Evolutionary conservation across 2,329 filamentous ascomycete genomes (phyloP), one percentile per base, ranked within the genome.

Genomic region (Alternaria atra): DNA sequence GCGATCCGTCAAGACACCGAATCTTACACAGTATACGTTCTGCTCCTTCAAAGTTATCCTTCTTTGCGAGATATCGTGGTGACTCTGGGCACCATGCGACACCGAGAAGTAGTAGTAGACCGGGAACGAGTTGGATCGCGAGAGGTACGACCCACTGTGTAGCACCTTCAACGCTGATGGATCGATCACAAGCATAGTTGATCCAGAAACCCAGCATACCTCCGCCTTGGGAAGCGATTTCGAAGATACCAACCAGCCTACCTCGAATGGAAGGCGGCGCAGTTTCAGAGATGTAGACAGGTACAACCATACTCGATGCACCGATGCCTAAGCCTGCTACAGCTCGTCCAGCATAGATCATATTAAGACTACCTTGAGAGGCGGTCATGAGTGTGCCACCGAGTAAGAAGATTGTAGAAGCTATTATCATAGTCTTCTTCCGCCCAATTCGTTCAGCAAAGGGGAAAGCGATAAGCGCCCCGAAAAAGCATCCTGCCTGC

Each of bases 111-210:
- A 80, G 75, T 6, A 79, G 55, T 0, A 78, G 57, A 23, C 78
- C 81, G 1, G 81, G 81, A 3, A 82, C 67, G 5, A 82, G 72
- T 51, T 83, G 81, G 23, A 83, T 60, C 5, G 80, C 83, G 13
- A 86, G 87, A 2, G 89, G 89, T 34, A 91, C 84, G 32, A 88
- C 78, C 88, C 89, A 91, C 73, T 89, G 88, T 2, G 79, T 76
- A 62, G 82, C 81, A 15, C 77, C 81, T 1, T 83, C 72, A 2
- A 56, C 85, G 35, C 69, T 55, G 76, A 80, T 84, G 63, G 76
- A 77, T 40, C 73, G 69, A 39, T 80, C 77, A 10, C 77, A 75
- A 1, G 73, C 76, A 53, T 81, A 81, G 63, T 81, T 81, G 65
- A 81, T 78, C 79, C 79, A 81, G 59, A 81, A 81, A 6, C 79